Conservation (phyloP, 805 yeast species). For the Ogataea corticis region DNA sequence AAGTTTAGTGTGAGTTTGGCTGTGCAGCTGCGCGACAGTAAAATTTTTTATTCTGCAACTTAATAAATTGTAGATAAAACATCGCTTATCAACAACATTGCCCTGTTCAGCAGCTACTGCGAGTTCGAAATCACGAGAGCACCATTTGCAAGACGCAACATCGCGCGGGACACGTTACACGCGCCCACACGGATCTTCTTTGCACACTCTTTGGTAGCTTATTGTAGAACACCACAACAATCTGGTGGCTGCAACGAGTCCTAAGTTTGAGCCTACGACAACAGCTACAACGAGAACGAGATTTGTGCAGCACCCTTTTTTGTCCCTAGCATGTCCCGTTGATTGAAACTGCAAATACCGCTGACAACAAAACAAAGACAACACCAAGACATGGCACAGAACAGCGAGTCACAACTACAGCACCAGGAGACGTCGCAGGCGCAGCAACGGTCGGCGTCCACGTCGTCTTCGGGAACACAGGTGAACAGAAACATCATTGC, state of each 20-base stretch:
- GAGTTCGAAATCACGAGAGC: no score
- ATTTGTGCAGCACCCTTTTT: not conserved
- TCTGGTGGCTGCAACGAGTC: no score
- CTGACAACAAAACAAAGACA: not conserved
- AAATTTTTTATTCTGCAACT: slow-evolving; percentile 15
- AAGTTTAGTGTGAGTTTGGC: slow-evolving; percentile 2
- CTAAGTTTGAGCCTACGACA: no score
- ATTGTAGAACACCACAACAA: no score
- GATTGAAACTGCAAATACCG: not conserved
- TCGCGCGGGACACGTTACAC: no score
- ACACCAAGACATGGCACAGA: not conserved
- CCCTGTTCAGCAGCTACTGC: no score
- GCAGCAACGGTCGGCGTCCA: slow-evolving; percentile 20
- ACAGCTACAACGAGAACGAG: no score
- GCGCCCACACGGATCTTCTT: no score
- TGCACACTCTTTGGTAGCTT: no score
- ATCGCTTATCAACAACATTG: no score
- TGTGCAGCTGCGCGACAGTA: not conserved
- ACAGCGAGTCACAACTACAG: slow-evolving; percentile 2
- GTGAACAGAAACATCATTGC: slow-evolving; percentile 41
- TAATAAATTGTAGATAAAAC: not conserved
- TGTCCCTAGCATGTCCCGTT: not conserved
- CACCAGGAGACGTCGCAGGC: slow-evolving; percentile 7
- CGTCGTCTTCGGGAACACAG: slow-evolving; percentile 19
- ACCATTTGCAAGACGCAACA: no score